Conservation (phyloP, 306 rosid genomes). For the Boehmeria nivea region DNA sequence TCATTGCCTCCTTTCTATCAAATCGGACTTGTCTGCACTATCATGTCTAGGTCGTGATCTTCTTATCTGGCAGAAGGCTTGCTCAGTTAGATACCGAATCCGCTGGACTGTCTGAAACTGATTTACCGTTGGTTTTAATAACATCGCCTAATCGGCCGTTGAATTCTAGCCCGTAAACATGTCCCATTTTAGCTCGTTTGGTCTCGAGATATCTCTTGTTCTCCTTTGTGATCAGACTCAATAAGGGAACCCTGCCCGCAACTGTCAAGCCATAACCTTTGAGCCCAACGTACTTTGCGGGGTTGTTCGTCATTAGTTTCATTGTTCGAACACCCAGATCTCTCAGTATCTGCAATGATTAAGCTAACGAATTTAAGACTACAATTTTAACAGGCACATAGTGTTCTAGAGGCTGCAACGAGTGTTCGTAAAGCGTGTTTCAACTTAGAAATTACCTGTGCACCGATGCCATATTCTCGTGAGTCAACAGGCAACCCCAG, state of each 20-base stretch:
- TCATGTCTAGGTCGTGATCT: neutral
- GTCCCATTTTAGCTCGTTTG: slow-evolving; percentile 75
- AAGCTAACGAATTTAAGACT: neutral
- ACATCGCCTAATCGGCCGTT: slow-evolving; percentile 28
- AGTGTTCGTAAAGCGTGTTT: neutral
- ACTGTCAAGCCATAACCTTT: slow-evolving; percentile 79
- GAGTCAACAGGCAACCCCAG: slow-evolving; percentile 92
- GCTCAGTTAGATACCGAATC: slow-evolving; percentile 9
- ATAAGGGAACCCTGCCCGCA: slow-evolving; percentile 67
- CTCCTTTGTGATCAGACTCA: slow-evolving; percentile 65
- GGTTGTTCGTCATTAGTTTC: slow-evolving; percentile 93
- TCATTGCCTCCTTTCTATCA: slow-evolving; percentile 5
- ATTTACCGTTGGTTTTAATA: slow-evolving; percentile 33
- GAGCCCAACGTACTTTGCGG: slow-evolving; percentile 69
- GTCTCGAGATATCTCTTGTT: slow-evolving; percentile 73
- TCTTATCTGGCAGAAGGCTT: neutral
- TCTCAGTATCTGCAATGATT: slow-evolving; percentile 50
- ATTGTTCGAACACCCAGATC: slow-evolving; percentile 75
- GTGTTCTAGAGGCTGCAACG: neutral
- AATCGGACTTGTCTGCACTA: neutral
- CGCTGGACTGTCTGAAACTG: slow-evolving; percentile 21
- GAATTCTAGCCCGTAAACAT: slow-evolving; percentile 41
- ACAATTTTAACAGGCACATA: neutral
- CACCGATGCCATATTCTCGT: slow-evolving; percentile 93
- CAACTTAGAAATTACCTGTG: slow-evolving; percentile 55